Conservation (phyloP, 2,329 filamentous ascomycete species). For the Fusarium nelsonii region DNA sequence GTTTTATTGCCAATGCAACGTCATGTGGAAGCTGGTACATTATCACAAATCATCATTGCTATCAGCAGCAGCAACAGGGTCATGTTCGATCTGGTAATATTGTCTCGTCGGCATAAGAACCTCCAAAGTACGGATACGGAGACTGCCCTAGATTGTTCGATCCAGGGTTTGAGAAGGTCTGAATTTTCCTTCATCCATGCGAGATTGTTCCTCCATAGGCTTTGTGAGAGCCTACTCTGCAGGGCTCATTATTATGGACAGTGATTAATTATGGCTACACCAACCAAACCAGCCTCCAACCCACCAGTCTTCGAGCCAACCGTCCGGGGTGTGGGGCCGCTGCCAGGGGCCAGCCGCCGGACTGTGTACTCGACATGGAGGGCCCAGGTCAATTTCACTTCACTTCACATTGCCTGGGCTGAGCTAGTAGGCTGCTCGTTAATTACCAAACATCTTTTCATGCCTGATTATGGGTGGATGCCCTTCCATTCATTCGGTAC, state of each 20-base stretch:
- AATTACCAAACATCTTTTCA: conserved; percentile 33
- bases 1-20: conserved; percentile 19
- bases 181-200: conserved; percentile 26
- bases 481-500: conserved; percentile 43
- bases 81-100: conserved; percentile 8
- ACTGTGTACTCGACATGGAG: conserved; percentile 26
- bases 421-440: conserved; percentile 14
- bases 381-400: conserved; percentile 28
- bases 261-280: conserved; percentile 4
- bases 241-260: neutral
- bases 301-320: conserved; percentile 40
- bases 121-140: conserved; percentile 1
- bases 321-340: conserved; percentile 48
- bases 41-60: conserved; percentile 3
- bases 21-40: conserved; percentile 3
- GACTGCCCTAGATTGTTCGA: conserved; percentile 8
- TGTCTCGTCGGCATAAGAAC: conserved; percentile 22
- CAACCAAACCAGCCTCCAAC: conserved; percentile 26
- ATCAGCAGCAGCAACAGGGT: conserved; percentile 16
- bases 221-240: neutral
- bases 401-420: conserved; percentile 1
- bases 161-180: conserved; percentile 24
- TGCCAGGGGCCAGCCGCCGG: conserved; percentile 38
- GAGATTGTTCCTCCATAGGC: conserved; percentile 13
- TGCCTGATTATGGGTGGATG: conserved; percentile 38